Percentiles rank a stretch among this genome's conserved stretches.
phyloP scores from a whole-genome alignment of 305 asterid genomes.

The Fraxinus latifolia region DNA sequence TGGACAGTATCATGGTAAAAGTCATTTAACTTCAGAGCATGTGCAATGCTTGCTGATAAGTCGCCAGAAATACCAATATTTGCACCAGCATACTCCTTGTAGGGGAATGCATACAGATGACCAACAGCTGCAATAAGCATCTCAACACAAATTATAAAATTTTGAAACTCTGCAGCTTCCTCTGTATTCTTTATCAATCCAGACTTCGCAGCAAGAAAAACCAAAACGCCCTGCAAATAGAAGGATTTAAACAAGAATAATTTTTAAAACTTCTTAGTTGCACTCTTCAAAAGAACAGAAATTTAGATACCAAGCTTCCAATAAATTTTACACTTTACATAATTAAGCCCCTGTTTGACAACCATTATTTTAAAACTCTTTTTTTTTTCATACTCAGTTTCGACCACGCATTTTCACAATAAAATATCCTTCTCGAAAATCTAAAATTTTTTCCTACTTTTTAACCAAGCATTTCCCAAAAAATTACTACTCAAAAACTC shows the following conservation, averaged over 20 bases:
- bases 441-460: background rate
- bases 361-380: background rate
- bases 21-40: slow-evolving; percentile 81
- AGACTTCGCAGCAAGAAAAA: slow-evolving; percentile 92
- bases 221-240: slow-evolving; percentile 75
- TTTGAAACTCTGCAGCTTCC: slow-evolving; percentile 93
- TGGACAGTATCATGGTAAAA: slow-evolving; percentile 94
- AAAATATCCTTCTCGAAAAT: too few species aligned
- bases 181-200: slow-evolving; percentile 63
- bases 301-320: slow-evolving; percentile 10
- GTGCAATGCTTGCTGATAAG: slow-evolving; percentile 76
- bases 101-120: slow-evolving; percentile 90
- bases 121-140: slow-evolving; percentile 95
- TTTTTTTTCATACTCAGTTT: background rate
- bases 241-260: slow-evolving; percentile 14
- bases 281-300: slow-evolving; percentile 9
- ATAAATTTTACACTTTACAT: slow-evolving; percentile 5
- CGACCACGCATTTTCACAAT: background rate
- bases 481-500: background rate
- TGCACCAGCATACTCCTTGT: slow-evolving; percentile 96
- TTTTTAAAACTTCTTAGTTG: slow-evolving; percentile 2
- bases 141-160: slow-evolving; percentile 85
- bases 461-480: background rate
- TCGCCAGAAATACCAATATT: slow-evolving; percentile 70
- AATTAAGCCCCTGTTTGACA: background rate